Evolutionary conservation across 805 yeast species (phyloP), one percentile per base, ranked within the genome.

Genomic region (Saturnispora halmiae): DNA sequence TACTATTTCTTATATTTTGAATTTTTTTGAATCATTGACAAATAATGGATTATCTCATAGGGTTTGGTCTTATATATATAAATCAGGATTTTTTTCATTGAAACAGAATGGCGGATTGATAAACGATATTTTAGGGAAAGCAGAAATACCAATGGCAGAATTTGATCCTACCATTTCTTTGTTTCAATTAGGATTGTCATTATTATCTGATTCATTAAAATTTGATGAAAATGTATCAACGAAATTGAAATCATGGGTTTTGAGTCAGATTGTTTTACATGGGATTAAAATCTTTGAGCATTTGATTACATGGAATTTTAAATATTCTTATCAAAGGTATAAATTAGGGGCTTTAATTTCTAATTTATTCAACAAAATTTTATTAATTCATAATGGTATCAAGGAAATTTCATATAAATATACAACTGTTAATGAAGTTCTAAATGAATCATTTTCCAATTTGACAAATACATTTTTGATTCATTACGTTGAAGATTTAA

Each of bases 1-100:
- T 0, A 53, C 76, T 1, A 58, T 77, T 19, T 63, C 67, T 18
- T 58, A 67, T 1, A 64, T 78, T 13, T 51, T 77, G 16, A 57
- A 68, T 9, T 69, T 83, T 18, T 61, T 85, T 24, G 59, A 68
- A 1, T 64, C 70, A 0, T 14, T 64, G 73, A 30, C 64, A 65
- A 30, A 64, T 63, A 35, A 60, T 22, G 55, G 73, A 5, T 72
- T 67, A 30, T 75, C 94, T 0, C 69, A 72, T 44, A 66, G 85
- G 42, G 81, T 87, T 3, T 88, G 96, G 95, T 72, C 86, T 0
- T 80, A 80, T 52, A 58, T 90, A 11, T 70, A 75, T 18, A 75
- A 76, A 38, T 80, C 94, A 0, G 70, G 75, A 15, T 61, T 87
- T 22, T 63, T 86, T 1, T 78, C 80, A 11, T 67, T 69, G 36